Evolutionary conservation across 2,329 filamentous ascomycete species (phyloP), one percentile per base, ranked within the genome.

Genomic region (Hirsutella thompsonii): DNA sequence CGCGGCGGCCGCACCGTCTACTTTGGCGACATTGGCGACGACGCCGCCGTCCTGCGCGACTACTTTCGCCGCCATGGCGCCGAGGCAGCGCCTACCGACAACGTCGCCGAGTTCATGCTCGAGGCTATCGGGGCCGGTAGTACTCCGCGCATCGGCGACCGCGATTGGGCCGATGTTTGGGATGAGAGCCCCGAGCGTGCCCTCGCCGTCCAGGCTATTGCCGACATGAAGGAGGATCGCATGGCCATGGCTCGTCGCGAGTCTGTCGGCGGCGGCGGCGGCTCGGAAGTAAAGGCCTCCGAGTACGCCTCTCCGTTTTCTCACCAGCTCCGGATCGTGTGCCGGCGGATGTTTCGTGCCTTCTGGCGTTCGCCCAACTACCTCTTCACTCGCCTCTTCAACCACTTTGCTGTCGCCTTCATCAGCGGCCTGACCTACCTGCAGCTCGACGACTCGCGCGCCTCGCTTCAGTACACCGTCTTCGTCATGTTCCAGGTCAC

Each of bases 401-500:
- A 83, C 55, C 87, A 94, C 57, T 67, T 90, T 44, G 74, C 79
- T 45, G 83, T 94, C 48, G 81, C 83, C 1, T 55, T 94, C 13
- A 64, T 93, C 42, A 86, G 82, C 0, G 88, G 88, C 50, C 70
- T 94, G 11, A 81, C 81, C 28, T 94, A 83, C 58, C 67, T 93
- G 37, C 74, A 86, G 45, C 74, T 94, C 8, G 79, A 90, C 54
- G 63, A 88, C 52, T 87, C 82, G 2, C 75, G 82, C 9, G 66
- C 80, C 1, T 84, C 81, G 2, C 70, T 94, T 4, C 88, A 94
- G 60, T 84, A 92, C 66, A 80, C 81, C 45, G 74, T 94, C 46
- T 94, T 94, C 60, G 77, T 90, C 60, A 84, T 92, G 58, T 94
- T 94, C 74, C 86, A 93, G 58, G 77, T 88, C 39, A 87, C 85